Conservation (phyloP, 2,329 filamentous ascomycete species). For the Pseudopyrenochaeta lycopersici region DNA sequence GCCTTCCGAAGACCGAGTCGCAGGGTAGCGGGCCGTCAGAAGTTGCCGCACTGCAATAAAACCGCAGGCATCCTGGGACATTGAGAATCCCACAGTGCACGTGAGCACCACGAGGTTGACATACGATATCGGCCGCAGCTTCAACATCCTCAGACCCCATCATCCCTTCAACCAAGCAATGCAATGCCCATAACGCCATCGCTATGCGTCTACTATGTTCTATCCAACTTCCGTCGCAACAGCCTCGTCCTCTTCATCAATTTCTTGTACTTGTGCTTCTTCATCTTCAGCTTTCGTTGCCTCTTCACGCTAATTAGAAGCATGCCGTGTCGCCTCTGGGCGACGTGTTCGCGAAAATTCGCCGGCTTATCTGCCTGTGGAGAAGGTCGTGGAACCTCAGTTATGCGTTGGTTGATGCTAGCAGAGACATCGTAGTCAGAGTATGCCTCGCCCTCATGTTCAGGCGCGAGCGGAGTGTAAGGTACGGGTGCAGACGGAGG, state of each 20-base stretch:
- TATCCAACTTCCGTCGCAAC: constrained; percentile 80
- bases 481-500: constrained; percentile 83
- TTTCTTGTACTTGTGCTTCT: constrained; percentile 99
- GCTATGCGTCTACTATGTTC: constrained; percentile 40
- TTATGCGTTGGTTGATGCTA: constrained; percentile 49
- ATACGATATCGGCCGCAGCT: constrained; percentile 1
- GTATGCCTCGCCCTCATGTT: constrained; percentile 24
- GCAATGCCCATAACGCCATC: constrained; percentile 20
- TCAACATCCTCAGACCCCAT: background rate
- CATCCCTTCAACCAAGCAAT: constrained; percentile 15
- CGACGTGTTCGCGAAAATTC: constrained; percentile 40
- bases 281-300: constrained; percentile 97
- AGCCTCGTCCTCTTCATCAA: constrained; percentile 92
- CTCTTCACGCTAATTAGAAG: constrained; percentile 88
- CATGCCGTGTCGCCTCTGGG: constrained; percentile 62
- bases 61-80: no score
- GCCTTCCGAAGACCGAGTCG: constrained; percentile 23
- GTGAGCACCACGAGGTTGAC: constrained; percentile 1
- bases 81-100: background rate
- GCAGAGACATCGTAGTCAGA: constrained; percentile 22
- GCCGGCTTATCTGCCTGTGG: constrained; percentile 7
- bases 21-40: background rate
- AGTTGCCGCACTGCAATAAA: background rate
- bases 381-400: constrained; percentile 23
- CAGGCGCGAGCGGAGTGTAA: constrained; percentile 48